Base-by-base conservation (phyloP, 2,329 filamentous ascomycete species). In the Neobulgaria alba region DNA sequence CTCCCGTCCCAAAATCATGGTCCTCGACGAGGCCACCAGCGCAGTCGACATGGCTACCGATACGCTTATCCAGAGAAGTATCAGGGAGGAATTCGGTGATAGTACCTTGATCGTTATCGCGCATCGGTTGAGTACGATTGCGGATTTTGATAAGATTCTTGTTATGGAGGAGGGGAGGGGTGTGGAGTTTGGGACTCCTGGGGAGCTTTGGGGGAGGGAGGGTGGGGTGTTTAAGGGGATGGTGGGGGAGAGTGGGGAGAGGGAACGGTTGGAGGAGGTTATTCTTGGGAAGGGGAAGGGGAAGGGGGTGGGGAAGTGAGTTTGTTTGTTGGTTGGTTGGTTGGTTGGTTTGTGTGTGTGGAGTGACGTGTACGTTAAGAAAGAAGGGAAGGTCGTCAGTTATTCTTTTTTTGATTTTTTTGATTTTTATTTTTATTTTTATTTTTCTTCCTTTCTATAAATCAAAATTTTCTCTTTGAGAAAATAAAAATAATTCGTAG, bases 1-100 rank as follows among this genome's bases (percentile, higher is more conserved):
- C 17, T 71, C 76, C 0, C 72, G 79, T 0, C 82, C 84, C 3
- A 82, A 82, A 56, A 77, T 90, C 52, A 82, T 90, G 74, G 77
- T 89, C 1, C 71, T 89, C 1, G 84, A 90, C 57, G 84, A 89
- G 63, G 84, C 85, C 0, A 90, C 85, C 0, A 81, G 75, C 3
- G 82, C 84, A 0, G 82, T 89, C 2, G 84, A 88, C 59, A 85
- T 86, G 79, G 67, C 72, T 30, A 88, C 84, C 0, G 84, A 89
- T 57, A 66, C 71, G 1, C 69, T 85, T 18, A 88, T 88, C 53
- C 83, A 88, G 63, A 72, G 78, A 4, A 77, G 71, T 37, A 86
- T 88, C 51, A 71, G 82, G 16, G 76, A 82, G 54, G 80, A 85
- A 57, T 86, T 86, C 48, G 75, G 69, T 0, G 75, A 75, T 46